Conservation (phyloP, 306 rosid genomes). For the Citrullus amarus region DNA sequence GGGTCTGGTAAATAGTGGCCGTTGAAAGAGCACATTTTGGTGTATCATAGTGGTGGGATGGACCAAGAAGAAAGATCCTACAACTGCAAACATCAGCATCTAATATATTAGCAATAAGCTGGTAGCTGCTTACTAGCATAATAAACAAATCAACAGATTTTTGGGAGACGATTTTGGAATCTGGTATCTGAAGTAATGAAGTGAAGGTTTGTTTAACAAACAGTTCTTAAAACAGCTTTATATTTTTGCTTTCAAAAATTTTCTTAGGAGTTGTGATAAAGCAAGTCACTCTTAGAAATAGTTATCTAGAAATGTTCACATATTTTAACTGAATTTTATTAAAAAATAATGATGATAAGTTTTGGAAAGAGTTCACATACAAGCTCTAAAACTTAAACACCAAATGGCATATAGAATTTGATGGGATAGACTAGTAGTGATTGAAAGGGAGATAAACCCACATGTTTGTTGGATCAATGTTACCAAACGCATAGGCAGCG, state of each 20-base stretch:
- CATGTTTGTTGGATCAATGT: slow-evolving; percentile 89
- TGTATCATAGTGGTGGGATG: slow-evolving; percentile 90
- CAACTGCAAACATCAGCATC: slow-evolving; percentile 34
- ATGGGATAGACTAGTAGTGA: neutral
- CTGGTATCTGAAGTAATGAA: neutral
- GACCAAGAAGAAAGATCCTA: slow-evolving; percentile 93
- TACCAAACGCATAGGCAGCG: slow-evolving; percentile 94
- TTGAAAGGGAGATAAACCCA: slow-evolving; percentile 11
- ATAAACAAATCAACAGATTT: neutral
- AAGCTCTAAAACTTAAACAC: neutral
- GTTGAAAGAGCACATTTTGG: slow-evolving; percentile 83
- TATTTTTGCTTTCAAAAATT: neutral
- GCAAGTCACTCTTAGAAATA: neutral
- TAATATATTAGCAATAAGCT: slow-evolving; percentile 10
- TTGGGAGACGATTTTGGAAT: neutral
- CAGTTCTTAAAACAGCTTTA: neutral
- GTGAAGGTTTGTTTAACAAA: neutral
- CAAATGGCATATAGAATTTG: neutral
- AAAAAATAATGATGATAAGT: neutral
- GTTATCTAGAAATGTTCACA: neutral
- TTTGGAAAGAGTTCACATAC: neutral
- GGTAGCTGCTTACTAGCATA: neutral
- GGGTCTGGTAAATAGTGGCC: slow-evolving; percentile 88
- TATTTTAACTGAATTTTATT: neutral
- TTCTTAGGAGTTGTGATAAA: neutral